phyloP scores from a whole-genome alignment of 1,284 basidiomycete genomes.

The Microbotryum scabiosae region DNA sequence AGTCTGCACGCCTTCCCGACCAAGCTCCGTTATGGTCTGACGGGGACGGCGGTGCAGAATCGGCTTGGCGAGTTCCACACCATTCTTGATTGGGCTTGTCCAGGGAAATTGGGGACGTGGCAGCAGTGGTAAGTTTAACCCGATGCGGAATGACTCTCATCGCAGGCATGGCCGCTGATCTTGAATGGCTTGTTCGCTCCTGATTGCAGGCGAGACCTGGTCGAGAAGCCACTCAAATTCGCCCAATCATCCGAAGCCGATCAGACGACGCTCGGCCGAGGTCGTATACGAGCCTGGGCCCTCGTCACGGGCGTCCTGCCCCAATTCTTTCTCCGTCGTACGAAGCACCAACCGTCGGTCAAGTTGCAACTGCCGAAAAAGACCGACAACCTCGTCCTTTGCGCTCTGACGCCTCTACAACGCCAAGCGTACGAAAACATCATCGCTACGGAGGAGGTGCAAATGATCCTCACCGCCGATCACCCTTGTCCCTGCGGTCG shows the following conservation, averaged over 20 bases:
- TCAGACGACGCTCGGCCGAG: constrained; percentile 54
- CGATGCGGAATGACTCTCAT: constrained; percentile 52
- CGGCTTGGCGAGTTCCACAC: constrained; percentile 74
- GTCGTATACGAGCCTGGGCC: constrained; percentile 40
- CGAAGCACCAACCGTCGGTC: constrained; percentile 16
- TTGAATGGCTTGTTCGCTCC: constrained; percentile 22
- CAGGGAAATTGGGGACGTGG: constrained; percentile 55
- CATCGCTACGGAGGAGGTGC: constrained; percentile 53
- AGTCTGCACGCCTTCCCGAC: constrained; percentile 60
- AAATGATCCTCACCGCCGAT: constrained; percentile 58
- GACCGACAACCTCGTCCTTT: constrained; percentile 78
- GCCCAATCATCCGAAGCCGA: constrained; percentile 56
- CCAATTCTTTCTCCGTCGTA: constrained; percentile 62
- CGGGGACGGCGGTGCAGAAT: constrained; percentile 76
- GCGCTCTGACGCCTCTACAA: constrained; percentile 63
- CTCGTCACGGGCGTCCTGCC: constrained; percentile 62
- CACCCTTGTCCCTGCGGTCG: constrained; percentile 64
- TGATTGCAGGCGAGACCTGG: constrained; percentile 11
- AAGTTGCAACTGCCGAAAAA: constrained; percentile 61
- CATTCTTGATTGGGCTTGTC: constrained; percentile 70
- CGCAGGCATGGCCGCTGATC: constrained; percentile 43
- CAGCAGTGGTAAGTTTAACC: constrained; percentile 58
- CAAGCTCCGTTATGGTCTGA: constrained; percentile 61
- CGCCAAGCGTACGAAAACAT: constrained; percentile 61
- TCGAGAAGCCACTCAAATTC: constrained; percentile 47